Base-by-base conservation (phyloP, 75 land plant genomes). In the Pinus tabuliformis region DNA sequence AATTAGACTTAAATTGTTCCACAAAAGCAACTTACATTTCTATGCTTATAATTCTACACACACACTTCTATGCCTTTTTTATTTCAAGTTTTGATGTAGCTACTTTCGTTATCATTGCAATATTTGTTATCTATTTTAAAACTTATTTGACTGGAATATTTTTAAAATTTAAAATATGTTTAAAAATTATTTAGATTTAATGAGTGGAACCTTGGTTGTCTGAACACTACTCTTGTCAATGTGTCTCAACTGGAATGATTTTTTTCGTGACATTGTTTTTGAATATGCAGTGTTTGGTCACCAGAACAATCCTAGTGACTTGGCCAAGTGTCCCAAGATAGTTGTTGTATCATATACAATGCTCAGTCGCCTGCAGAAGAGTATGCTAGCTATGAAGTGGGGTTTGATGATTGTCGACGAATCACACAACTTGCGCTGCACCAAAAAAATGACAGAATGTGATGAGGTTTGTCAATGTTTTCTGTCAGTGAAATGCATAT, bases 331-430 rank as follows among this genome's bases (percentile, higher is more conserved):
- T 26, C 99, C 99, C 54, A 90, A 81, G 83, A 82, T 97, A 0
- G 91, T 94, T 57, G 97, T 97, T 22, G 86, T 86, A n/a, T 97
- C 99, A 52, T 97, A 88, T 74, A 84, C 81, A 33, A 97, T 97
- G 99, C 80, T 97, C 62, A 75, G 75, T 65, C 90, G 89, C 54
- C 84, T 94, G 78, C 81, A 80, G 28, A 89, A 82, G 80, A 85
- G 81, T 82, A 94, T 97, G 83, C 72, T 85, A 56, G 78, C 82
- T n/a, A 84, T 36, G 54, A 84, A 90, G 24, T 97, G 99, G 99
- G 90, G 83, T 24, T 61, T 91, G 71, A 59, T 97, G 73, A 89
- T 97, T 59, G 88, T 97, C 73, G 99, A 97, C 84, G 99, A 97
- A 78, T 90, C 98, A 56, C 99, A 97, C 75, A 90, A 89, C 79